Conservation (phyloP, 2,329 filamentous ascomycete genomes). For the Epichloe baconii region DNA sequence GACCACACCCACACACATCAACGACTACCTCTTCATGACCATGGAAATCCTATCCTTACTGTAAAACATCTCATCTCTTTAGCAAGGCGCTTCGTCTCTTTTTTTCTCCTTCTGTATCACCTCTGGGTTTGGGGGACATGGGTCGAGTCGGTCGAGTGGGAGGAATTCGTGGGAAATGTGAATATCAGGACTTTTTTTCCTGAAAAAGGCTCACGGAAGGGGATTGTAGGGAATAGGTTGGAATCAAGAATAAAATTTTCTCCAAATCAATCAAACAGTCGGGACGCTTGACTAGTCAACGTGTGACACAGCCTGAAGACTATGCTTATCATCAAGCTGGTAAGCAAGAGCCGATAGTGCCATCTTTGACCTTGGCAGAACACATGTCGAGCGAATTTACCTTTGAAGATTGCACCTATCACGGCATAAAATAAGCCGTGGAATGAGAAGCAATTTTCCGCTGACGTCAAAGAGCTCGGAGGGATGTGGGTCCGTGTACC, state of each 20-base stretch:
- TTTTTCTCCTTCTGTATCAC: slow-evolving; percentile 8
- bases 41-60: slow-evolving; percentile 13
- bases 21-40: slow-evolving; percentile 5
- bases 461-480: too few species aligned
- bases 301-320: background rate
- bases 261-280: background rate
- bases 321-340: background rate
- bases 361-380: too few species aligned
- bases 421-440: too few species aligned
- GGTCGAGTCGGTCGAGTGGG: background rate
- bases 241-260: background rate
- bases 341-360: too few species aligned
- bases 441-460: too few species aligned
- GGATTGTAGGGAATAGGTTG: background rate
- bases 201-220: background rate
- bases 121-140: background rate
- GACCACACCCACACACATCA: background rate
- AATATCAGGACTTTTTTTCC: background rate
- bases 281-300: background rate
- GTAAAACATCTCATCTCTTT: slow-evolving; percentile 20
- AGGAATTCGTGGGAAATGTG: background rate
- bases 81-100: slow-evolving; percentile 24
- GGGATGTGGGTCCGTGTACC: too few species aligned
- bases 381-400: too few species aligned
- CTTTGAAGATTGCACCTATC: too few species aligned